A percentile compares a stretch with the other conserved stretches of the same genome.
phyloP scores from a whole-genome alignment of 768 basidiomycete species.

The Pulveroboletus sp. region DNA sequence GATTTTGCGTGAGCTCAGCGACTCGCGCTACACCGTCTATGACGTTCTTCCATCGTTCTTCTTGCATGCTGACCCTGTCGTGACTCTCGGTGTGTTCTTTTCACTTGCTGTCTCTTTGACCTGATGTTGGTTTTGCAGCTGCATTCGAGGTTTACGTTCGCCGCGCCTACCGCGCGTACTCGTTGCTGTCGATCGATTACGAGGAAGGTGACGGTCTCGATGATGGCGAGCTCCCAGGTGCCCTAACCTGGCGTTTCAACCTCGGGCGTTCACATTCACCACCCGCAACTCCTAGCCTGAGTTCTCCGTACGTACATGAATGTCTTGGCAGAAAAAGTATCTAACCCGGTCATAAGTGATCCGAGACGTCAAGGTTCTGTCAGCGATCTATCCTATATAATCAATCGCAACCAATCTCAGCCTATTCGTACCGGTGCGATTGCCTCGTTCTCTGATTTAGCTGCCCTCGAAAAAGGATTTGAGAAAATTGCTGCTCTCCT shows the following conservation, averaged over 20 bases:
- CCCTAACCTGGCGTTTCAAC: slow-evolving; percentile 94
- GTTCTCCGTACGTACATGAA: slow-evolving; percentile 27
- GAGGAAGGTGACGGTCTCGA: slow-evolving; percentile 86
- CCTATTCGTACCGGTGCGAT: slow-evolving; percentile 89
- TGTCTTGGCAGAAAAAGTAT: neutral
- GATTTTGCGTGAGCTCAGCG: slow-evolving; percentile 86
- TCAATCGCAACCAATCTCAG: slow-evolving; percentile 80
- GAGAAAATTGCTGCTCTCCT: slow-evolving; percentile 66
- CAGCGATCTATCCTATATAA: slow-evolving; percentile 92
- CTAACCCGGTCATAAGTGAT: slow-evolving; percentile 38
- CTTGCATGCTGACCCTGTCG: slow-evolving; percentile 77
- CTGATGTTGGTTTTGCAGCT: slow-evolving; percentile 44
- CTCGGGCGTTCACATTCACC: slow-evolving; percentile 84
- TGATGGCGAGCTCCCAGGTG: slow-evolving; percentile 75
- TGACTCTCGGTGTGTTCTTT: slow-evolving; percentile 66
- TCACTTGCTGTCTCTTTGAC: neutral
- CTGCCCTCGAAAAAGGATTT: slow-evolving; percentile 68
- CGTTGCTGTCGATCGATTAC: slow-evolving; percentile 86
- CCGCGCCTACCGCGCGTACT: slow-evolving; percentile 93
- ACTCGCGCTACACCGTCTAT: slow-evolving; percentile 94
- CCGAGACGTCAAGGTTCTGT: slow-evolving; percentile 85
- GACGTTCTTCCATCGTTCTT: slow-evolving; percentile 98
- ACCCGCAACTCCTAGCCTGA: slow-evolving; percentile 73
- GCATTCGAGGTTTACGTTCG: slow-evolving; percentile 95
- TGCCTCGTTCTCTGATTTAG: slow-evolving; percentile 80